Base-by-base conservation (phyloP, 495 filamentous ascomycete genomes). In the Aspergillus homomorphus region DNA sequence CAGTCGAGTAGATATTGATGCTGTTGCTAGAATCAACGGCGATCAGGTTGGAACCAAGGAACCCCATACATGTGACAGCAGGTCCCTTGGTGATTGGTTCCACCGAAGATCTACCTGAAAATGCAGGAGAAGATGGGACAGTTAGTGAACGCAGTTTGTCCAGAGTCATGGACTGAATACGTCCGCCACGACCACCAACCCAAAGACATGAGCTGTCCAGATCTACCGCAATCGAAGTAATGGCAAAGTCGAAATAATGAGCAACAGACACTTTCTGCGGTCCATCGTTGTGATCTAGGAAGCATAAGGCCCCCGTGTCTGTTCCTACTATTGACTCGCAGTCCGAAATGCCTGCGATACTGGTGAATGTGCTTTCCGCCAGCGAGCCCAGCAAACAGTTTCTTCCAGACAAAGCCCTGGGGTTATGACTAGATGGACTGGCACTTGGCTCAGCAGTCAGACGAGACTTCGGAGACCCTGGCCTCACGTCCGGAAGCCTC, bases 311-410 rank as follows among this genome's bases (percentile, higher is more conserved):
- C 6, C 80, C 80, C 10, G 73, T 65, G 23, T 80, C 77, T 22
- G 80, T 79, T 54, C 74, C 78, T 19, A 83, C 51, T 0, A 83
- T 72, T 10, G 77, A 76, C 59, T 75, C 76, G 28, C 67, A 64
- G 19, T 91, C 84, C 12, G 89, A 87, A 49, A 97, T 82, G 21
- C 84, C 82, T 23, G 85, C 81, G n/a, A 89, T 82, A 60, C 86
- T 87, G 46, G 87, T 89, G 66, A 98, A 98, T 0, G 85, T 92
- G 6, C 83, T 84, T 54, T 97, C 92, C 5, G 90, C 83, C 62
- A 98, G 62, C 14, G 68, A 56, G 6, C 79, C 78, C 7, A 83
- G 61, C 22, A 83, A 45, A 57, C 81, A 84, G 64, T 88, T 89
- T 50, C 86, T 76, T 19, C 86, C 86, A 18, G 77, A 68, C 5